phyloP scores from a whole-genome alignment of 768 basidiomycete species.

The Rhodotorula graminis region DNA sequence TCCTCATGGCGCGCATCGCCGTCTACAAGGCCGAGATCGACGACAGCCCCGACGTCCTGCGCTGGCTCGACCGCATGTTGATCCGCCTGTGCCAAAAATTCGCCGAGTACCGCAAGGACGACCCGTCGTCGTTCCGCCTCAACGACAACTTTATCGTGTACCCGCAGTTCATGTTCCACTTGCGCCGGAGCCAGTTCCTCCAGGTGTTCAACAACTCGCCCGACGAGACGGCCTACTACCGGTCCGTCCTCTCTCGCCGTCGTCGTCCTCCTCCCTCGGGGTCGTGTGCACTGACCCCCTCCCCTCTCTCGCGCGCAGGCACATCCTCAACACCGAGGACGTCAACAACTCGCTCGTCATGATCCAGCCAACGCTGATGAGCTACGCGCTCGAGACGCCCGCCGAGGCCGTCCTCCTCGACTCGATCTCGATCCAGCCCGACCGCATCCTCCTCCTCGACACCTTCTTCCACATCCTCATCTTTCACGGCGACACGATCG shows the following conservation, averaged over 20 bases:
- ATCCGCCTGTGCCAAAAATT: constrained; percentile 99
- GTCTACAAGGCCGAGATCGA: constrained; percentile 99
- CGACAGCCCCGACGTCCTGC: constrained; percentile 88
- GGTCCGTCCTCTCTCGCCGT: constrained; percentile 48
- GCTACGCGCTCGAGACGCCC: constrained; percentile 84
- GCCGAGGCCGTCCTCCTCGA: constrained; percentile 94
- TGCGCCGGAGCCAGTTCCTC: constrained; percentile 92
- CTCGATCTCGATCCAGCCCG: constrained; percentile 94
- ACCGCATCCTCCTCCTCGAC: constrained; percentile 91
- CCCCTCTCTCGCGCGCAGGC: constrained; percentile 52
- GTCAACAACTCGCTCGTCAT: constrained; percentile 99
- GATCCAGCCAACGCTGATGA: constrained; percentile 99
- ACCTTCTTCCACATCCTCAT: constrained; percentile 99
- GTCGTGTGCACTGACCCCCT: too few relatives aligned
- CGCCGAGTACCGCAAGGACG: constrained; percentile 97
- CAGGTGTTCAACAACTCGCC: constrained; percentile 99
- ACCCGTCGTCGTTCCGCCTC: constrained; percentile 85
- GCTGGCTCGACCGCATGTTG: constrained; percentile 98
- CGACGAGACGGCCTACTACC: constrained; percentile 97
- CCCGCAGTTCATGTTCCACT: constrained; percentile 99
- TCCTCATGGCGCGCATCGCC: constrained; percentile 96
- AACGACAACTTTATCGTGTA: constrained; percentile 97
- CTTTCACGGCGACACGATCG: constrained; percentile 96
- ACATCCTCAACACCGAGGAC: constrained; percentile 91
- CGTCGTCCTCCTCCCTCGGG: too few relatives aligned